Conservation (phyloP, 2,329 filamentous ascomycete species). For the Xylariaceae sp. region DNA sequence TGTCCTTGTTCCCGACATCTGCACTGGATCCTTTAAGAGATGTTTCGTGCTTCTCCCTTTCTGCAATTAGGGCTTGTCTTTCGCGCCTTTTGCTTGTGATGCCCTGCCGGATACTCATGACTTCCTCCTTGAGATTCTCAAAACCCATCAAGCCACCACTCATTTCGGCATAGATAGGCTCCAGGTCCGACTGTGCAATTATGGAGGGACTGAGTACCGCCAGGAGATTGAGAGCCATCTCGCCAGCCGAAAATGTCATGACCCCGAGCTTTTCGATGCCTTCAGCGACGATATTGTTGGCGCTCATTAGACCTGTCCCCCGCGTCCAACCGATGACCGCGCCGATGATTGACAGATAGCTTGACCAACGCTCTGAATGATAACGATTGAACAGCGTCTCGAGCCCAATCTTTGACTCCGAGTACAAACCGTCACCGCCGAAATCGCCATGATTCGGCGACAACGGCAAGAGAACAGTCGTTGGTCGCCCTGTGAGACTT, state of each 20-base stretch:
- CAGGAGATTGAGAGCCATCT: constrained; percentile 98
- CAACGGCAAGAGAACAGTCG: constrained; percentile 90
- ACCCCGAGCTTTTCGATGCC: constrained; percentile 95
- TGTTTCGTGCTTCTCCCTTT: constrained; percentile 7
- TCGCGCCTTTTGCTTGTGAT: constrained; percentile 77
- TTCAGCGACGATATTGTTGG: constrained; percentile 95
- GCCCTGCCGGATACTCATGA: constrained; percentile 88
- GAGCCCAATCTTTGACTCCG: constrained; percentile 93
- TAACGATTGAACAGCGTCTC: constrained; percentile 98
- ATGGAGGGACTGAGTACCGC: constrained; percentile 91
- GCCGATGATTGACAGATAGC: constrained; percentile 96
- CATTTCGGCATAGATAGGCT: constrained; percentile 94
- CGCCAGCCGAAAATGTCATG: constrained; percentile 95
- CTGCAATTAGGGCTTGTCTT: constrained; percentile 7
- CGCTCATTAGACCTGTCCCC: constrained; percentile 94
- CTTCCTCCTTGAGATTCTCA: constrained; percentile 87
- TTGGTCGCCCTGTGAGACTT: constrained; percentile 89
- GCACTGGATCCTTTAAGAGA: constrained; percentile 4
- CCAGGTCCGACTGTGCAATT: constrained; percentile 88
- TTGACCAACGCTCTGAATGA: constrained; percentile 95
- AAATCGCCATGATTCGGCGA: constrained; percentile 99
- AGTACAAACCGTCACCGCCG: constrained; percentile 95
- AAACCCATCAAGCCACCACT: constrained; percentile 98
- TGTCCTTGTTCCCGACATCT: background rate
- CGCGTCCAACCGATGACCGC: constrained; percentile 99